phyloP scores from a whole-genome alignment of 2,329 filamentous ascomycete genomes.

The Orbilia javanica region DNA sequence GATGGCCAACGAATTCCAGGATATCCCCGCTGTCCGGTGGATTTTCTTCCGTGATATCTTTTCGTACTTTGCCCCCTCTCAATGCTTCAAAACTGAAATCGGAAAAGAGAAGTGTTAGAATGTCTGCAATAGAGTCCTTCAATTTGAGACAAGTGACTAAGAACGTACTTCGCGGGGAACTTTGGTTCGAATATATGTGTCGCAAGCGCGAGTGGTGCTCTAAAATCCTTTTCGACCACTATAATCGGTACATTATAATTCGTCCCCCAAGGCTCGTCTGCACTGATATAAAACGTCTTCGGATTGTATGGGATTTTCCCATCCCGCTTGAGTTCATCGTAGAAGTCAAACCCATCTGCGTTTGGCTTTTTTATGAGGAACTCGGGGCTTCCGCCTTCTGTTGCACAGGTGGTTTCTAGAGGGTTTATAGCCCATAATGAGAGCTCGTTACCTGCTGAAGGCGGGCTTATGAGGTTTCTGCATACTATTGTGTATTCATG shows the following conservation, averaged over 20 bases:
- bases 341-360: not conserved
- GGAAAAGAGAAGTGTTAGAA: not conserved
- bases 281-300: constrained; percentile 24
- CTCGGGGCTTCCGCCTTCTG: constrained; percentile 27
- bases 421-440: constrained; percentile 35
- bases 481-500: constrained; percentile 10
- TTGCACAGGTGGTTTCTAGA: constrained; percentile 6
- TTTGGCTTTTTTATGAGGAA: not conserved
- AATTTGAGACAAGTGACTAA: not conserved
- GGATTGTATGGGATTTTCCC: constrained; percentile 9
- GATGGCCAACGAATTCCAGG: constrained; percentile 22
- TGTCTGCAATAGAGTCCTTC: not conserved
- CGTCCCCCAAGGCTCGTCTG: not conserved
- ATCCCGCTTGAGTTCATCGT: constrained; percentile 26
- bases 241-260: constrained; percentile 25
- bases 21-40: constrained; percentile 9
- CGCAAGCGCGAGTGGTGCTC: not conserved
- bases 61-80: not conserved
- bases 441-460: not conserved
- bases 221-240: not conserved
- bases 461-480: not conserved
- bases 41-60: constrained; percentile 1
- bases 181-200: not conserved
- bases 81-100: constrained; percentile 12
- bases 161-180: constrained; percentile 16